A percentile compares a stretch with the other conserved stretches of the same genome.
phyloP scores from a whole-genome alignment of 768 basidiomycete species.

The Tremella fuciformis region DNA sequence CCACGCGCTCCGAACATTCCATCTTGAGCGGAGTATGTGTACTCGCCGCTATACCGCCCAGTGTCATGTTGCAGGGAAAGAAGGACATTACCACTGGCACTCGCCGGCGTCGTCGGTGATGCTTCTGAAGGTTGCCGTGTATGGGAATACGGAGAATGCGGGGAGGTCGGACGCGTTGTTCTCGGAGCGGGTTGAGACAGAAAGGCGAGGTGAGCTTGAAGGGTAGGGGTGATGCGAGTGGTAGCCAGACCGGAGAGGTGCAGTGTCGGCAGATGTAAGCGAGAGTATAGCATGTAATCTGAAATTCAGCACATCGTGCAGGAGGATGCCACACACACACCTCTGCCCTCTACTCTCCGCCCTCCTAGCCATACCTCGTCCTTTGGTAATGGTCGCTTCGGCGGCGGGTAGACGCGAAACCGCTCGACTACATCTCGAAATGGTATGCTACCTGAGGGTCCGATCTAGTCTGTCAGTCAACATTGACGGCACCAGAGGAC shows the following conservation, averaged over 20 bases:
- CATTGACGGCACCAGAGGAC: neutral
- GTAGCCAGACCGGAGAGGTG: slow-evolving; percentile 87
- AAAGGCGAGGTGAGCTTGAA: slow-evolving; percentile 73
- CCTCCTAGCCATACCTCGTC: slow-evolving; percentile 81
- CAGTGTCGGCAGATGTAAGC: slow-evolving; percentile 82
- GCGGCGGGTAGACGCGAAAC: slow-evolving; percentile 78
- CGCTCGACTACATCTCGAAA: slow-evolving; percentile 88
- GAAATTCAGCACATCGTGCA: slow-evolving; percentile 8
- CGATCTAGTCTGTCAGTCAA: no score
- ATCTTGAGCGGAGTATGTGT: slow-evolving; percentile 90
- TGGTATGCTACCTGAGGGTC: slow-evolving; percentile 55
- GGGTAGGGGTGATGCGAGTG: slow-evolving; percentile 69
- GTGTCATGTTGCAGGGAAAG: slow-evolving; percentile 86
- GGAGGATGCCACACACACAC: slow-evolving; percentile 52
- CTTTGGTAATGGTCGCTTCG: slow-evolving; percentile 70
- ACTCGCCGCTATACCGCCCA: slow-evolving; percentile 89
- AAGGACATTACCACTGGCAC: slow-evolving; percentile 59
- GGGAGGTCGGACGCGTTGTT: slow-evolving; percentile 26
- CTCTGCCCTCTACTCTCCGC: slow-evolving; percentile 69
- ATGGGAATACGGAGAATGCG: slow-evolving; percentile 50
- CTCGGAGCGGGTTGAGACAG: slow-evolving; percentile 55
- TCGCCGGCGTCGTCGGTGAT: slow-evolving; percentile 48
- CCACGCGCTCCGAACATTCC: slow-evolving; percentile 86
- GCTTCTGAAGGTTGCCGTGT: slow-evolving; percentile 39
- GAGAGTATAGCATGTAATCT: slow-evolving; percentile 94